A percentile compares a stretch with the other conserved stretches of the same genome.
phyloP scores from a whole-genome alignment of 192 early-diverging fungal species.

The Cetraspora pellucida region DNA sequence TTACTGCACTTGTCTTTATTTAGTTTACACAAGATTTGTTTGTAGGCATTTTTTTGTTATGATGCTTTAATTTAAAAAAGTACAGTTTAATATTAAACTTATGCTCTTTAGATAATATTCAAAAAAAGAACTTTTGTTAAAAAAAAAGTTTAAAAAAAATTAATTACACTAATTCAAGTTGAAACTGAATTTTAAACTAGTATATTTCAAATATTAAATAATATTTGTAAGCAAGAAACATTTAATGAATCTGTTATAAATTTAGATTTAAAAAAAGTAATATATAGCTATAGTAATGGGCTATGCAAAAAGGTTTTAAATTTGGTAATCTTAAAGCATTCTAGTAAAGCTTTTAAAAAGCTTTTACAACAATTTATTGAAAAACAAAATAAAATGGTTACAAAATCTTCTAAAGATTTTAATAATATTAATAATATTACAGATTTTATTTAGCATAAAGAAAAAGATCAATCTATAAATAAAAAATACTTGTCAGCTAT shows the following conservation, averaged over 20 bases:
- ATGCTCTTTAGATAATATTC: neutral
- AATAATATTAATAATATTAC: no score
- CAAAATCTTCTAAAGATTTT: no score
- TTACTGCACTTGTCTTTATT: neutral
- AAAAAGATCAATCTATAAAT: no score
- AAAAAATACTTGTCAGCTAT: no score
- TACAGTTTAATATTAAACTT: neutral
- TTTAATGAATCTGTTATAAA: neutral
- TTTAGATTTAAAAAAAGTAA: neutral
- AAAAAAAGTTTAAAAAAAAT: neutral
- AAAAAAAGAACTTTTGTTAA: neutral
- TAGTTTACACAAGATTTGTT: neutral
- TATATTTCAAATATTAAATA: neutral
- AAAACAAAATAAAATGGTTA: neutral
- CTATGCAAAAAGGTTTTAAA: neutral
- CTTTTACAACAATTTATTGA: neutral
- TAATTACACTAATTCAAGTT: neutral
- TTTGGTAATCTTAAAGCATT: neutral
- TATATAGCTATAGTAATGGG: neutral
- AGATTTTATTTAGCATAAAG: no score
- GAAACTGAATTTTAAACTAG: no score
- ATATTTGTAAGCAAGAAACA: neutral
- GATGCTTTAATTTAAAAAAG: neutral
- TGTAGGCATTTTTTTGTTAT: neutral
- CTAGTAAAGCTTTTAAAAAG: neutral